Percentiles rank a stretch among this genome's conserved stretches.
phyloP scores from a whole-genome alignment of 2,329 filamentous ascomycete species.

The Aspergillus persii region DNA sequence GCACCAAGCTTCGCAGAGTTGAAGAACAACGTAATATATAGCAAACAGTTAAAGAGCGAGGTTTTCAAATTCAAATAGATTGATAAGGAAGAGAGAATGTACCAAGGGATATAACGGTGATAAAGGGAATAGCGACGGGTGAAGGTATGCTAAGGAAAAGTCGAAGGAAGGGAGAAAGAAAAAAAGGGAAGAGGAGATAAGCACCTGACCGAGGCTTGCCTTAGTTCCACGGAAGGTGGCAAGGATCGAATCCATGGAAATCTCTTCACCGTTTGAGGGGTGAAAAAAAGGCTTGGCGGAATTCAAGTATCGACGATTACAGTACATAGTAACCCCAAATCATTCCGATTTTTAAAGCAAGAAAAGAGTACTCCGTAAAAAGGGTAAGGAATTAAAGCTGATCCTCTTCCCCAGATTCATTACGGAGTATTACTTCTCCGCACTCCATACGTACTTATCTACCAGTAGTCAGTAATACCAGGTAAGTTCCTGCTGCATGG shows the following conservation, averaged over 20 bases:
- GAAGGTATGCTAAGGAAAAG: neutral
- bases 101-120: neutral
- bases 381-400: too few relatives aligned
- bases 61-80: neutral
- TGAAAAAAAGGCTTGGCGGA: neutral
- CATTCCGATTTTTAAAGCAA: too few relatives aligned
- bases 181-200: neutral
- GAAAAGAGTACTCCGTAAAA: too few relatives aligned
- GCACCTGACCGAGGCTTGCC: neutral
- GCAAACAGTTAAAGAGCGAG: neutral
- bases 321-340: too few relatives aligned
- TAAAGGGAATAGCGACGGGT: neutral
- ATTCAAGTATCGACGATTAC: neutral
- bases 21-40: neutral
- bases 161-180: neutral
- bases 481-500: too few relatives aligned
- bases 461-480: too few relatives aligned
- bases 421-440: too few relatives aligned
- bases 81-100: neutral
- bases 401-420: too few relatives aligned
- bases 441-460: too few relatives aligned
- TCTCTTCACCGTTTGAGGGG: neutral
- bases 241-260: neutral
- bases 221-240: neutral
- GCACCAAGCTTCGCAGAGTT: too few relatives aligned